Conservation (phyloP, 371 early-diverging fungal genomes). For the Haplosporangium sp. region DNA sequence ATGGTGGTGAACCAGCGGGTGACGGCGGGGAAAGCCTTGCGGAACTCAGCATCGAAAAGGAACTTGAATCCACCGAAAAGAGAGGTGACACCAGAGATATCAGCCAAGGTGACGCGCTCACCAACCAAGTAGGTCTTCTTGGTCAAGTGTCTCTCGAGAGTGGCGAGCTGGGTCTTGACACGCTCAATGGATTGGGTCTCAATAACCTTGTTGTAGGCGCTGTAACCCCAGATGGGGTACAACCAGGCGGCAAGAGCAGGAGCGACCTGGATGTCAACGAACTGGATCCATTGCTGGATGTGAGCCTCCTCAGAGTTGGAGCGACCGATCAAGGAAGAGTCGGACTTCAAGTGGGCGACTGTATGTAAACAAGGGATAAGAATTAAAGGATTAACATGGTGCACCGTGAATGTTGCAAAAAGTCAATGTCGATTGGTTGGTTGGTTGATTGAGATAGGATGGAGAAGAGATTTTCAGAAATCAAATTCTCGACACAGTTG, state of each 20-base stretch:
- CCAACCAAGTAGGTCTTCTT: constrained; percentile 93
- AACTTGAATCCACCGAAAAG: constrained; percentile 72
- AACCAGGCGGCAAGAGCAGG: constrained; percentile 68
- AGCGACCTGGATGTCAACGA: constrained; percentile 74
- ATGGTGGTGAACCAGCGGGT: constrained; percentile 90
- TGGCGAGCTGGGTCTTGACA: constrained; percentile 70
- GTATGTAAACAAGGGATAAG: background rate
- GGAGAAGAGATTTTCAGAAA: constrained; percentile 33
- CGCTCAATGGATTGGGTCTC: constrained; percentile 77
- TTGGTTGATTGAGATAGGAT: background rate
- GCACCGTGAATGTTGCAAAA: background rate
- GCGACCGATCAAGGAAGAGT: constrained; percentile 72
- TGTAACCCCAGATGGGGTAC: constrained; percentile 75
- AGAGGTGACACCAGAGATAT: constrained; percentile 77
- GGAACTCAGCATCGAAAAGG: constrained; percentile 74
- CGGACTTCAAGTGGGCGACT: constrained; percentile 76
- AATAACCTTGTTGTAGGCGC: constrained; percentile 74
- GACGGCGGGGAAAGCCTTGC: constrained; percentile 84
- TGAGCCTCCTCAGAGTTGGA: constrained; percentile 78
- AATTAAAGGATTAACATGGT: background rate
- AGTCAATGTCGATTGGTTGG: background rate
- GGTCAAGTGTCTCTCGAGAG: constrained; percentile 79
- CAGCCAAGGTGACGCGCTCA: constrained; percentile 91
- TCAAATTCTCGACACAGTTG: constrained; percentile 58
- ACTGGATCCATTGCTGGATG: constrained; percentile 84